Conservation (phyloP, 1,284 basidiomycete genomes). For the Cystobasidiaceae sp. region DNA sequence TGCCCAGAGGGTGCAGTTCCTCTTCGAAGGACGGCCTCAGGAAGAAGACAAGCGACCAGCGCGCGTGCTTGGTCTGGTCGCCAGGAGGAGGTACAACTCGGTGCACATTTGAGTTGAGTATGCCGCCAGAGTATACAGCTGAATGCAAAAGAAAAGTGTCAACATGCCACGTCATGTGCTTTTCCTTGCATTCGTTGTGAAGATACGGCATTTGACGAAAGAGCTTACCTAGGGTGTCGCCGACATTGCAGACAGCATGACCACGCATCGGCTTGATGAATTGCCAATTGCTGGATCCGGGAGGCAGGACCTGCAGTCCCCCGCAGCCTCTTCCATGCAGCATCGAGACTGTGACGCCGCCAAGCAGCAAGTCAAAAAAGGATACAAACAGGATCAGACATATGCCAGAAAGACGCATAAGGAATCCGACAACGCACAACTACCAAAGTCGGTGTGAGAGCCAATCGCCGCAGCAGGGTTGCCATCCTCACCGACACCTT, state of each 20-base stretch:
- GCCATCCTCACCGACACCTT: constrained; percentile 32
- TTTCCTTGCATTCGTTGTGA: no score
- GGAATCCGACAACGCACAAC: no score
- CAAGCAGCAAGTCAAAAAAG: background rate
- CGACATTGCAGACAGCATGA: constrained; percentile 41
- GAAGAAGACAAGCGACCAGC: constrained; percentile 38
- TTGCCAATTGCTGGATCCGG: constrained; percentile 38
- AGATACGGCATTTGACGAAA: background rate
- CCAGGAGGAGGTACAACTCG: constrained; percentile 49
- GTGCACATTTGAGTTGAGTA: constrained; percentile 55
- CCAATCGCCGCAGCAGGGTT: constrained; percentile 35
- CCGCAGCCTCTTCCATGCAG: constrained; percentile 39
- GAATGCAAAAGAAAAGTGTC: background rate
- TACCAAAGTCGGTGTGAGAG: constrained; percentile 56
- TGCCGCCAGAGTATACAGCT: constrained; percentile 46
- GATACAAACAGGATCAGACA: background rate
- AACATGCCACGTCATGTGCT: no score
- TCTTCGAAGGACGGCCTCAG: constrained; percentile 24
- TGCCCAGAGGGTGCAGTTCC: constrained; percentile 8
- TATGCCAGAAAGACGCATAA: no score
- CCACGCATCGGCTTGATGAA: constrained; percentile 38
- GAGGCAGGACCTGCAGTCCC: constrained; percentile 41
- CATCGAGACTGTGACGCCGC: constrained; percentile 31
- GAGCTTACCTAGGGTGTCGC: constrained; percentile 34
- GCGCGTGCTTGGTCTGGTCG: constrained; percentile 27